Base-by-base conservation (phyloP, 805 yeast genomes). In the Wickerhamomyces bovis region DNA sequence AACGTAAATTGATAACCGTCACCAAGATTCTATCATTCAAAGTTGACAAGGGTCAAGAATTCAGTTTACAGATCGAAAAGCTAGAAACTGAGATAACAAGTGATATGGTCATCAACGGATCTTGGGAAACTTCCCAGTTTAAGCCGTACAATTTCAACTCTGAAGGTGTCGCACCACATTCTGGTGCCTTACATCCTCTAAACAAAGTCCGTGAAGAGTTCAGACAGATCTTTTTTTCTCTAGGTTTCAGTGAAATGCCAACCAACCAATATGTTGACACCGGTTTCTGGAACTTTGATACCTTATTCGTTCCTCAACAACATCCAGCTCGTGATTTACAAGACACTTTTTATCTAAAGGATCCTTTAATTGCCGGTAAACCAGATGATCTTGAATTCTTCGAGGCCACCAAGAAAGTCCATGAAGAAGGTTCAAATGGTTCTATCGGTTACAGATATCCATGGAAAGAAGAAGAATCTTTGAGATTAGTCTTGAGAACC, bases 241-340 rank as follows among this genome's bases (percentile, higher is more conserved):
- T 94, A 90, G 99, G 99, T 8, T 94, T 94, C 81, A 81, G 94
- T 25, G 99, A 94, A 72, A 94, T 94, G 99, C 97, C 99, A 50
- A 85, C 99, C 22, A 92, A 92, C 68, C 97, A 92, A 68, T 94
- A 90, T 66, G 99, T 94, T 44, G 99, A 94, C 65, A 80, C 94
- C 16, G 98, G 98, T 5, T 94, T 94, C 81, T 94, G 99, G 99
- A 94, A 94, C 71, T 94, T 94, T 64, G 99, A 94, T 67, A 81
- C 99, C 4, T 77, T 94, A 61, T 94, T 73, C 61, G 99, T 94
- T 46, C 99, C 99, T 47, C 99, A 94, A 73, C 98, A 94, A 73
- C 99, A 94, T 72, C 99, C 99, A 16, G 99, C 99, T 43, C 84
- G 99, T 74, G 99, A 94, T 67, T 77, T 94, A 66, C 99, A 94